Conservation (phyloP, 352 stramenopile genomes). For the Blastocystis sp. region DNA sequence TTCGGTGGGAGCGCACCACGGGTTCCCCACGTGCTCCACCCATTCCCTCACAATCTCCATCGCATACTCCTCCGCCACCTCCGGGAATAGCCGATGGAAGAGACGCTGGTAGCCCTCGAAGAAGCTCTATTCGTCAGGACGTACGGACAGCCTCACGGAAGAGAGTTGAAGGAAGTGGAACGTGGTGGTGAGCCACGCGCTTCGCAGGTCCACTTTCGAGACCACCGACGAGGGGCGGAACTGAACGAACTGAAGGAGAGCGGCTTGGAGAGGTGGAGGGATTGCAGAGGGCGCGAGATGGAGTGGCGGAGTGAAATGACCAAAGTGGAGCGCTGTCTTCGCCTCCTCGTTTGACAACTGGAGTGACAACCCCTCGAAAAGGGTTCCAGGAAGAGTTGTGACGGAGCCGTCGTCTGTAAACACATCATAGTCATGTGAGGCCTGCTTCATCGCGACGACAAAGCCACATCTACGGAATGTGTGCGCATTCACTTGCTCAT, state of each 20-base stretch:
- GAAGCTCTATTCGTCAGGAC: not conserved
- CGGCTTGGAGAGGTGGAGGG: not conserved
- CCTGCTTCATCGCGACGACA: not conserved
- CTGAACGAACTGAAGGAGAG: not conserved
- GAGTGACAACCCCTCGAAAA: conserved; percentile 16
- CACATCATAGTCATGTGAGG: not conserved
- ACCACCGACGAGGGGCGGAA: not conserved
- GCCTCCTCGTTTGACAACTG: not conserved
- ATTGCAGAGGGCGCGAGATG: not conserved
- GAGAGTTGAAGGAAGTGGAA: not conserved
- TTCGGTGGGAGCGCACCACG: not conserved
- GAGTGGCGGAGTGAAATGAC: not conserved
- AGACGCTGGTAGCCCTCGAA: not conserved
- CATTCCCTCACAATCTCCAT: not conserved
- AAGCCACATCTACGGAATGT: not conserved
- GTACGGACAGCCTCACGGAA: not conserved
- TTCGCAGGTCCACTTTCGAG: not conserved
- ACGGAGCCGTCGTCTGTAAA: not conserved
- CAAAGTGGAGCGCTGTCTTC: not conserved
- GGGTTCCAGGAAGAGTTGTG: not conserved
- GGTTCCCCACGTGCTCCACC: not conserved
- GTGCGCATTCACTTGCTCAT: not conserved
- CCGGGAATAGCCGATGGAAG: not conserved
- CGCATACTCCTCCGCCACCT: not conserved
- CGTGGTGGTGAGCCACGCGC: not conserved